A percentile compares a stretch with the other conserved stretches of the same genome.
Conservation (phyloP, 225 moss, liverwort and hornwort genomes). For the Anthoceros angustus region DNA sequence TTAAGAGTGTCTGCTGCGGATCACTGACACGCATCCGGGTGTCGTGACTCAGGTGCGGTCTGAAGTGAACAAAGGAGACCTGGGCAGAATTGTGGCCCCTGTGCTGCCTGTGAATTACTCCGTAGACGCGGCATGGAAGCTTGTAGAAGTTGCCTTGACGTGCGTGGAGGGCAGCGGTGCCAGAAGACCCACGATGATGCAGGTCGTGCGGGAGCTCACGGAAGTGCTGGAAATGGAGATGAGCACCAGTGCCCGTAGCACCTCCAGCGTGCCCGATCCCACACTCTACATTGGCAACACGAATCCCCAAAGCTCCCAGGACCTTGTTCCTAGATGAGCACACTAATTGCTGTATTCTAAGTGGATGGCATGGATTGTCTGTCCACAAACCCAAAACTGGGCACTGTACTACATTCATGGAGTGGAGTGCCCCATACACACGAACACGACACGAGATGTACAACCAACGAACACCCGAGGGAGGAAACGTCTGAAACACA, state of each 20-base stretch:
- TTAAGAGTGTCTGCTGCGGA: neutral
- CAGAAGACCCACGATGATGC: neutral
- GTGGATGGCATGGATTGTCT: too few relatives aligned
- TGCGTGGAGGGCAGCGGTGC: neutral
- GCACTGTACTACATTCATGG: too few relatives aligned
- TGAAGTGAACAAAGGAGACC: neutral
- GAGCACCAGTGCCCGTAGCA: neutral
- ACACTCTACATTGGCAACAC: neutral
- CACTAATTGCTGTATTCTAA: too few relatives aligned
- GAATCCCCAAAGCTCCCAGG: too few relatives aligned
- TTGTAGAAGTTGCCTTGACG: neutral
- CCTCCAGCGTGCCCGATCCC: neutral
- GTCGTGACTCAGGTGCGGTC: neutral
- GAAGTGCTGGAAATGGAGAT: neutral
- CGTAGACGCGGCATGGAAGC: neutral
- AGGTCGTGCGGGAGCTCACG: neutral
- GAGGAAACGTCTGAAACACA: too few relatives aligned
- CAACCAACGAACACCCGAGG: too few relatives aligned
- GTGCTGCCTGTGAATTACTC: neutral
- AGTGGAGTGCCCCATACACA: too few relatives aligned
- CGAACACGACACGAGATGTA: too few relatives aligned
- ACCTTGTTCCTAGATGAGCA: too few relatives aligned
- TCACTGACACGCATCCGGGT: neutral
- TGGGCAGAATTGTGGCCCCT: neutral
- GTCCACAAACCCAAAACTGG: too few relatives aligned